Base-by-base conservation (phyloP, 2,329 filamentous ascomycete species). In the Malbranchea cinnamomea region DNA sequence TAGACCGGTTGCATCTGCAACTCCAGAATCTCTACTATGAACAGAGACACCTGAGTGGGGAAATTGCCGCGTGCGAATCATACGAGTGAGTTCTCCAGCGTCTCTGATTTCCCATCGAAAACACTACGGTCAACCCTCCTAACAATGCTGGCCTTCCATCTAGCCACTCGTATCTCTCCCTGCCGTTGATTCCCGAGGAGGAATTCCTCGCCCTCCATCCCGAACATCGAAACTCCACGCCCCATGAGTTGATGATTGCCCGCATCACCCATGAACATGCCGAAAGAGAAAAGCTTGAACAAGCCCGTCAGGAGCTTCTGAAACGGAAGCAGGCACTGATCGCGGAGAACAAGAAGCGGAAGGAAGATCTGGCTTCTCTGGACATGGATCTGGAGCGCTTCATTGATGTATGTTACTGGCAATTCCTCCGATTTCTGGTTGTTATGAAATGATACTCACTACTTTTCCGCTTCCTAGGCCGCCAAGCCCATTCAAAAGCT, bases 21-120 rank as follows among this genome's bases (percentile, higher is more conserved):
- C 66, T 98, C 32, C 87, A 95, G 56, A 98, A 98, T 48, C 62
- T 98, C 5, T 91, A 89, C 53, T 98, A 98, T 49, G 87, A 98
- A 55, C 85, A 95, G 59, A 68, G 82, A 32, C 84, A 94, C 54
- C 61, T 98, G 32, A 74, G 80, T 40, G 81, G 81, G 28, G 89
- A 98, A 57, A 95, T 98, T 37, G 64, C 71, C 1, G 83, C 81
- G 6, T 95, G 89, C 53, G 81, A 93, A 50, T 78, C 76, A 30
- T 94, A 91, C 45, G 81, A 93, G 83, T 92, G 60, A 38, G 80
- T 8, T 14, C 25, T 33, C 14, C 15, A 20, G 12, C 11, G 7
- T 7, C 30, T 21, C 5, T 28, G 11, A 13, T 20, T 3, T 11
- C 27, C 11, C 16, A 7, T 8, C 11, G 9, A 16, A 5, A n/a